Conservation (phyloP, 164 flowering plant species). For the Vitis cinerea region DNA sequence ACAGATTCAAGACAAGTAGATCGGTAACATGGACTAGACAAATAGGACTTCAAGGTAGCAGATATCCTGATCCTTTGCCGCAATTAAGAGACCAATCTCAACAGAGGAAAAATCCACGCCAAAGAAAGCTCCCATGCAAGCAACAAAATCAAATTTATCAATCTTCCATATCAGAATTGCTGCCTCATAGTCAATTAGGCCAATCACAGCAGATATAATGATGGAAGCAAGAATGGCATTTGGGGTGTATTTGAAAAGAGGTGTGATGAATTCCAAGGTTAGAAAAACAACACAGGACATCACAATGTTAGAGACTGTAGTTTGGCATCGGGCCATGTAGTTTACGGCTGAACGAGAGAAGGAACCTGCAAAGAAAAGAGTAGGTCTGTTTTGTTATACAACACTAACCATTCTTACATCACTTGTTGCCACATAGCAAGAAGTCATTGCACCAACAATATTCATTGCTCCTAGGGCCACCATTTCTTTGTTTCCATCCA, state of each 20-base stretch:
- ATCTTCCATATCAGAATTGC: constrained; percentile 77
- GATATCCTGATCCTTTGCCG: constrained; percentile 41
- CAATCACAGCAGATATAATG: constrained; percentile 77
- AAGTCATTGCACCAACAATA: constrained; percentile 82
- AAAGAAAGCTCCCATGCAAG: constrained; percentile 91
- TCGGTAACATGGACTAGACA: neutral
- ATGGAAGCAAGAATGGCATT: constrained; percentile 88
- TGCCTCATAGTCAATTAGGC: constrained; percentile 69
- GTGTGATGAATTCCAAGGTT: constrained; percentile 72
- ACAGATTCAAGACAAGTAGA: neutral
- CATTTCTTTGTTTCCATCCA: constrained; percentile 98
- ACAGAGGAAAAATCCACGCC: constrained; percentile 80
- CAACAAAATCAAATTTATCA: constrained; percentile 85
- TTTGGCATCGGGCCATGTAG: constrained; percentile 89
- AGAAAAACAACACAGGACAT: constrained; percentile 78
- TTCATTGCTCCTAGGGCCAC: constrained; percentile 91
- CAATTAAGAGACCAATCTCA: constrained; percentile 85
- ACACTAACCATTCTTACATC: neutral
- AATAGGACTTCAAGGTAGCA: neutral
- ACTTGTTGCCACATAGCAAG: constrained; percentile 93
- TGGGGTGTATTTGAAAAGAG: constrained; percentile 90
- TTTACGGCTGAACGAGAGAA: constrained; percentile 95
- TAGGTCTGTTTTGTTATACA: neutral
- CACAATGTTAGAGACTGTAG: constrained; percentile 85
- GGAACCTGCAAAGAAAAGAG: constrained; percentile 56